Evolutionary conservation across 257 asterid species (phyloP), one percentile per base, ranked within the genome.

Genomic region (Rhazya stricta): DNA sequence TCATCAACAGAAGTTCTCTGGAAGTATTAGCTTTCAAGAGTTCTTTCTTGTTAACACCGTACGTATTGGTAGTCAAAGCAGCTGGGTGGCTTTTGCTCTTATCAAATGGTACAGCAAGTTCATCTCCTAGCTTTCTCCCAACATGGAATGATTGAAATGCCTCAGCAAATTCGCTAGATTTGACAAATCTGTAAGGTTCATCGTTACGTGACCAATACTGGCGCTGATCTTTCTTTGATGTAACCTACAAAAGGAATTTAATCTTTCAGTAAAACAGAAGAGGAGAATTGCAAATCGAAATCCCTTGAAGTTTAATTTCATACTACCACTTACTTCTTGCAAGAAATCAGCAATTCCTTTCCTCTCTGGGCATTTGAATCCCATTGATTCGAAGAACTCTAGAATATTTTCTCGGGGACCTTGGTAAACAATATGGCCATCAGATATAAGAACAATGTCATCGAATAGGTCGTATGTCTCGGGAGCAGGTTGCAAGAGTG

Each of bases 71-170:
- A 18, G 95, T 79, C 81, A 91, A 81, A 78, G 96, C 94, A 2
- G 96, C 96, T 5, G 93, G 95, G 76, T 91, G 97, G 80, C 84
- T 84, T 83, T 84, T 88, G 72, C 72, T 89, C 87, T 76, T 91
- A 57, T 91, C 93, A 23, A 77, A 89, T 23, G 93, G 89, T 53
- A 51, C 72, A 42, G 85, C 89, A 46, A 91, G 89, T 73, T 91
- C 91, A 7, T 85, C 89, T 18, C 75, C 79, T 0, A 85, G 53
- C 36, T 54, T 80, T 68, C 83, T 73, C 1, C 93, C 95, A 42
- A 76, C 72, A 53, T 79, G 81, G 68, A 79, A 82, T 23, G 81
- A 77, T 30, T 79, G 72, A 75, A 76, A 79, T 66, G 79, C 81
- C 69, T 79, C 76, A 7, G 79, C 72, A 77, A 83, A 79, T 74